Evolutionary conservation across 768 basidiomycete species (phyloP).

Genomic region (Brasilioporus rufonigricans): DNA sequence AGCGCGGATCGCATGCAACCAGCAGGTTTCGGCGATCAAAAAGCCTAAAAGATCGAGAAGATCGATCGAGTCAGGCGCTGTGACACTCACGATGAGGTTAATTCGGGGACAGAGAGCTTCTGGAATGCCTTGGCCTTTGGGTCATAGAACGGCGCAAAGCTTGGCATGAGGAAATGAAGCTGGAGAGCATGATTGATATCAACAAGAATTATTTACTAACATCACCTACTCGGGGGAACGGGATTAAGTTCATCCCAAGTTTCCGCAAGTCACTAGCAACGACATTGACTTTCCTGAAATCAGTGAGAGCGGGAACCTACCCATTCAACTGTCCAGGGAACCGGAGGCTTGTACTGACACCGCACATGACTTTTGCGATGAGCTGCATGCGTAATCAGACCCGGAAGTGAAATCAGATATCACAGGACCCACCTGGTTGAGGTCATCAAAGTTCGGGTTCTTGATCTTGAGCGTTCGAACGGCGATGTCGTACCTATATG

Average conservation of each 20-base stretch:
- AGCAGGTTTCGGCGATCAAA: conserved; percentile 81
- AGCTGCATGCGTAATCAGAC: conserved; percentile 39
- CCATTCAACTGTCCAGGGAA: conserved; percentile 95
- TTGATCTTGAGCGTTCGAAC: conserved; percentile 63
- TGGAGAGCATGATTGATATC: conserved; percentile 31
- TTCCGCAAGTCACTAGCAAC: conserved; percentile 73
- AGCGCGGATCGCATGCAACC: conserved; percentile 78
- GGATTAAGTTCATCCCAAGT: conserved; percentile 90
- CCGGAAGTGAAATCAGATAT: not conserved
- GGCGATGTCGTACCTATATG: conserved; percentile 66
- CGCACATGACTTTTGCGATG: conserved; percentile 90
- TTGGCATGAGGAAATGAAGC: conserved; percentile 96
- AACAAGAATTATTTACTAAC: not conserved
- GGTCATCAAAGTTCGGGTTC: conserved; percentile 58
- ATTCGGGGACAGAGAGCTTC: conserved; percentile 57
- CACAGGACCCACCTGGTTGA: conserved; percentile 57
- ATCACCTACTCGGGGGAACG: conserved; percentile 83
- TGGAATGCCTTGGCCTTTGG: conserved; percentile 61
- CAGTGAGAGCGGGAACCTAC: conserved; percentile 35
- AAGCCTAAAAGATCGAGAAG: conserved; percentile 41
- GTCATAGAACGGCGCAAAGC: conserved; percentile 87
- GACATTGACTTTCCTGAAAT: conserved; percentile 3
- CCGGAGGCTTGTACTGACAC: conserved; percentile 86
- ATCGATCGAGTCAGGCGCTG: not conserved
- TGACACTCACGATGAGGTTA: conserved; percentile 66